Percentiles rank a stretch among this genome's conserved stretches.
These are phyloP conservation scores for Daldinia caldariorum DNA, from an alignment of 495 filamentous ascomycete genomes.

Conservation along the genomic window DNA sequence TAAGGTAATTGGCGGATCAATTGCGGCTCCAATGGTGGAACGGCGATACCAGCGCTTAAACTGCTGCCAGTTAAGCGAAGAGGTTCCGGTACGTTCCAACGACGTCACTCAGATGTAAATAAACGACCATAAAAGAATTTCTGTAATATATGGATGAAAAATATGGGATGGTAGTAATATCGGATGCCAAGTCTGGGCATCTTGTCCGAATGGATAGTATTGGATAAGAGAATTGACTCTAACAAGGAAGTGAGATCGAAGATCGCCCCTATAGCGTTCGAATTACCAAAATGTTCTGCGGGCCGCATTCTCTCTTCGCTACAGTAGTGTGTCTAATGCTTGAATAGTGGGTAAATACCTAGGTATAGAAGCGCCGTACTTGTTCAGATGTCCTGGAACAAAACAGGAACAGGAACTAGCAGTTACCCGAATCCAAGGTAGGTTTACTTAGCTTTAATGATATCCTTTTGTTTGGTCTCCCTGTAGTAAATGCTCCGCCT, in stretches of 20 bases:
- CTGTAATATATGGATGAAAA: neutral
- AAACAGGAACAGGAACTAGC: conserved; percentile 1
- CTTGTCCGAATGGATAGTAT: conserved; percentile 8
- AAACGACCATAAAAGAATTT: neutral
- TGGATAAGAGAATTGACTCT: neutral
- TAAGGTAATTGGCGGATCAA: conserved; percentile 12
- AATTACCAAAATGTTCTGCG: conserved; percentile 15
- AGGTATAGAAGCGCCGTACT: conserved; percentile 9
- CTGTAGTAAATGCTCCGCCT: conserved; percentile 27
- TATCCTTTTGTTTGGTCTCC: neutral
- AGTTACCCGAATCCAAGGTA: neutral
- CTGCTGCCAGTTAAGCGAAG: conserved; percentile 16
- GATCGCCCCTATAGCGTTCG: conserved; percentile 18
- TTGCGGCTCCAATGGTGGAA: conserved; percentile 23
- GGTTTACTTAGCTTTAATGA: conserved; percentile 5
- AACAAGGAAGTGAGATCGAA: conserved; percentile 16
- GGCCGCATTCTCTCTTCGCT: conserved; percentile 8
- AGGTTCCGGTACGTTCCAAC: conserved; percentile 6
- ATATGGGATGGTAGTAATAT: neutral
- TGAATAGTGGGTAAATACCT: conserved; percentile 20
- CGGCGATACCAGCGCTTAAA: conserved; percentile 21
- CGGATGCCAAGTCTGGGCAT: conserved; percentile 7
- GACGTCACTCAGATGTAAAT: conserved; percentile 20
- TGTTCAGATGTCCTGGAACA: neutral
- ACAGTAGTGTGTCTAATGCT: neutral